phyloP scores from a whole-genome alignment of 306 rosid species.

The Castanea sativa region DNA sequence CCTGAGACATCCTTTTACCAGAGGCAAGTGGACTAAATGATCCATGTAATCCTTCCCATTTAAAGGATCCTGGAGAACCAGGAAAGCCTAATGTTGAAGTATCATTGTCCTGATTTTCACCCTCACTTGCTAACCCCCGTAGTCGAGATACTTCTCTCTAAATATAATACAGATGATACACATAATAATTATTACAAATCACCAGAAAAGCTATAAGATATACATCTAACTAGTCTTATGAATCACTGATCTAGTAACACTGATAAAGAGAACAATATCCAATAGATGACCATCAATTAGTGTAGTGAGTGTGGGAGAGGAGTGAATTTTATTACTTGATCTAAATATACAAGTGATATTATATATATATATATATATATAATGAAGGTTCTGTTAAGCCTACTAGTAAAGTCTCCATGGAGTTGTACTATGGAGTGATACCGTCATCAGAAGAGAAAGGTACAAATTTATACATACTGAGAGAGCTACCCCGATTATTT shows the following conservation, averaged over 20 bases:
- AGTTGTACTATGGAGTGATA: background rate
- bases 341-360: background rate
- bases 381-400: background rate
- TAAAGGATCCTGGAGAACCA: constrained; percentile 89
- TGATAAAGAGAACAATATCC: background rate
- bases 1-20: constrained; percentile 66
- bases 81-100: constrained; percentile 55
- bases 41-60: constrained; percentile 88
- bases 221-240: background rate
- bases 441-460: background rate
- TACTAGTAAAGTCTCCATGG: background rate
- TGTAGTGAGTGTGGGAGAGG: background rate
- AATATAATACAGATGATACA: constrained; percentile 3
- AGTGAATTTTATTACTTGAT: background rate
- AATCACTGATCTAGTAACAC: background rate
- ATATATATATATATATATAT: background rate
- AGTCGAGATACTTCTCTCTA: constrained; percentile 88
- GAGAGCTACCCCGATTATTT: background rate
- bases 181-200: constrained; percentile 1
- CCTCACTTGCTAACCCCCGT: constrained; percentile 58
- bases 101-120: constrained; percentile 62
- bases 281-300: background rate
- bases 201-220: background rate
- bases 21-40: constrained; percentile 73
- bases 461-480: background rate